Conservation (phyloP, 1,284 basidiomycete genomes). For the Pulveroboletus sp. region DNA sequence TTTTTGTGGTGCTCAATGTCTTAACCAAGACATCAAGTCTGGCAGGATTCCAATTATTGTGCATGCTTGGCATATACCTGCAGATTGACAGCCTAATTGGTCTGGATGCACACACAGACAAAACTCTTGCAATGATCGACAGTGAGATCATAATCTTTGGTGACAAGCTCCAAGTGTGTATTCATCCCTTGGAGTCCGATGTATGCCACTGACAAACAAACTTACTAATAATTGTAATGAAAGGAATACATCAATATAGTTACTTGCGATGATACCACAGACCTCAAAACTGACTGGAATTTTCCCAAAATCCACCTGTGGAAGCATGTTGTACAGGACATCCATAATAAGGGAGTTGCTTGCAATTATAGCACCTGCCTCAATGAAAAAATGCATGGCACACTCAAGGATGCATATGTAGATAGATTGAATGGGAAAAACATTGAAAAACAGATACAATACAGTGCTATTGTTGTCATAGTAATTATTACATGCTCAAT, state of each 20-base stretch:
- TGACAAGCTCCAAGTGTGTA: neutral
- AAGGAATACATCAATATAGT: neutral
- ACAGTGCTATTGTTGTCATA: neutral
- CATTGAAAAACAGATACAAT: conserved; percentile 15
- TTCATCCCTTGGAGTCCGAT: neutral
- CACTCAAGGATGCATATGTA: conserved; percentile 33
- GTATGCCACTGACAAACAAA: too few relatives aligned
- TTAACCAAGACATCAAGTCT: neutral
- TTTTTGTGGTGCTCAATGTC: neutral
- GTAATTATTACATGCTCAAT: neutral
- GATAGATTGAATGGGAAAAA: conserved; percentile 36
- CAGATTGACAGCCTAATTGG: neutral
- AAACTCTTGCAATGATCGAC: neutral
- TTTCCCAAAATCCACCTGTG: conserved; percentile 40
- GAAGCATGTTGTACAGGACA: conserved; percentile 37
- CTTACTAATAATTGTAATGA: neutral
- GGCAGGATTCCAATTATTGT: neutral
- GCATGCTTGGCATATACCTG: neutral
- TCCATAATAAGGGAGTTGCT: conserved; percentile 36
- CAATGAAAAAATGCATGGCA: conserved; percentile 38
- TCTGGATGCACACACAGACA: neutral
- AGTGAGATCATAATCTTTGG: neutral
- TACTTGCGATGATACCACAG: too few relatives aligned
- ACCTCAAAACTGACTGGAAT: conserved; percentile 35
- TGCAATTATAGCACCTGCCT: conserved; percentile 38